These are phyloP conservation scores for Xylariaceae sp. DNA, from an alignment of 2,329 filamentous ascomycete species.

Conservation along the genomic window DNA sequence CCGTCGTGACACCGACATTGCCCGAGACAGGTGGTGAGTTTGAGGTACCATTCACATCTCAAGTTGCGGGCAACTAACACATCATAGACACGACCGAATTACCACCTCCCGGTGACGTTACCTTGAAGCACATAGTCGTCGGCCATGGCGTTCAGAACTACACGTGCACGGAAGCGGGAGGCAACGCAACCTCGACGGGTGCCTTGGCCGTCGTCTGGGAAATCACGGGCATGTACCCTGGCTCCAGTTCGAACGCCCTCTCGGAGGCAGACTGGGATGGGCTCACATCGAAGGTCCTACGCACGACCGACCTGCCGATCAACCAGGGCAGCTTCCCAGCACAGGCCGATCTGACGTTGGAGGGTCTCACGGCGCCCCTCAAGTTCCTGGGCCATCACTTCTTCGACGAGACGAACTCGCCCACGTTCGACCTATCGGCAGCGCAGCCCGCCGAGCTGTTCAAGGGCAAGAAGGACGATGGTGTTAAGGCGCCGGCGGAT, in stretches of 20 bases:
- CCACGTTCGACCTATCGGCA: slow-evolving; percentile 60
- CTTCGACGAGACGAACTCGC: slow-evolving; percentile 58
- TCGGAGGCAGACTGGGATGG: slow-evolving; percentile 40
- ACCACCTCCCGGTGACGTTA: slow-evolving; percentile 42
- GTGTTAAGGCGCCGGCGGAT: slow-evolving; percentile 53
- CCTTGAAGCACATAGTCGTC: slow-evolving; percentile 58
- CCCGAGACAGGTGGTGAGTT: slow-evolving; percentile 44
- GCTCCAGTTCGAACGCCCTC: slow-evolving; percentile 43
- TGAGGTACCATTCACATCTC: background rate
- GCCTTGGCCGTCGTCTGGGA: slow-evolving; percentile 66
- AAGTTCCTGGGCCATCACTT: slow-evolving; percentile 66
- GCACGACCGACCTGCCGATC: slow-evolving; percentile 49
- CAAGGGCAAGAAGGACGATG: slow-evolving; percentile 51
- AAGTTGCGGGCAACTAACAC: slow-evolving; percentile 7
- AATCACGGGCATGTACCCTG: slow-evolving; percentile 54
- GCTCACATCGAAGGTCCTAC: slow-evolving; percentile 47
- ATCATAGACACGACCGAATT: slow-evolving; percentile 46
- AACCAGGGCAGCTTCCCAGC: slow-evolving; percentile 45
- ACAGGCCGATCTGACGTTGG: slow-evolving; percentile 46
- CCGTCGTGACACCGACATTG: slow-evolving; percentile 37
- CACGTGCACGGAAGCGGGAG: slow-evolving; percentile 52
- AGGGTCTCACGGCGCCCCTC: slow-evolving; percentile 36
- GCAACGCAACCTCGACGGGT: slow-evolving; percentile 46
- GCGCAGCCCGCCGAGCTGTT: slow-evolving; percentile 44
- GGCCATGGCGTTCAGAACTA: slow-evolving; percentile 73